phyloP scores from a whole-genome alignment of 202 grass and related monocot species.

The Hordeum pubiflorum region DNA sequence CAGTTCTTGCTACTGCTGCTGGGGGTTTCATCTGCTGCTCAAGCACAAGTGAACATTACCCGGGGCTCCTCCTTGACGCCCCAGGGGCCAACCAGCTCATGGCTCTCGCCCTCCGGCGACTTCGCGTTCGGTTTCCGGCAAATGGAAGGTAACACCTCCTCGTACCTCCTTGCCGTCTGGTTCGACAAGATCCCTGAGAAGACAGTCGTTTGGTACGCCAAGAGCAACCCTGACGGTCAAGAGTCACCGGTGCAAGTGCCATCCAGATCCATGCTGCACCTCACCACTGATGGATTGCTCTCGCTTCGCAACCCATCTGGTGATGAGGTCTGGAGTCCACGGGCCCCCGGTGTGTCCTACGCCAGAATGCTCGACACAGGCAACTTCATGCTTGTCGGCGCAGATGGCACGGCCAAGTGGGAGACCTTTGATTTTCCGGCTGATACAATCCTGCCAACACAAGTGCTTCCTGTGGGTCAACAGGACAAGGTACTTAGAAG shows the following conservation, averaged over 20 bases:
- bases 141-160: conserved; percentile 12
- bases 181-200: conserved; percentile 30
- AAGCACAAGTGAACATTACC: conserved; percentile 28
- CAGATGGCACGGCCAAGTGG: conserved; percentile 14
- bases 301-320: not conserved
- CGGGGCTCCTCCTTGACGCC: conserved; percentile 23
- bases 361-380: conserved; percentile 43
- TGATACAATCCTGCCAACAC: conserved; percentile 53
- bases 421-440: conserved; percentile 31
- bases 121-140: conserved; percentile 31
- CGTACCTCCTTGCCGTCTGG: conserved; percentile 30
- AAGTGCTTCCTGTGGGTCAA: conserved; percentile 15
- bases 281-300: not conserved
- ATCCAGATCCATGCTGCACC: conserved; percentile 2
- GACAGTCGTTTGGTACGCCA: conserved; percentile 29
- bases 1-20: not conserved
- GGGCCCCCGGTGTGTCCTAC: not conserved
- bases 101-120: conserved; percentile 34
- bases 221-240: not conserved
- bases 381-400: conserved; percentile 28
- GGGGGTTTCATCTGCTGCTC: not conserved
- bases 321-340: conserved; percentile 22
- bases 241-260: not conserved
- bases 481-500: conserved; percentile 3
- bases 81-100: conserved; percentile 26